Conservation (phyloP, 148 eudicot genomes). For the Rhododendron mucronatum region DNA sequence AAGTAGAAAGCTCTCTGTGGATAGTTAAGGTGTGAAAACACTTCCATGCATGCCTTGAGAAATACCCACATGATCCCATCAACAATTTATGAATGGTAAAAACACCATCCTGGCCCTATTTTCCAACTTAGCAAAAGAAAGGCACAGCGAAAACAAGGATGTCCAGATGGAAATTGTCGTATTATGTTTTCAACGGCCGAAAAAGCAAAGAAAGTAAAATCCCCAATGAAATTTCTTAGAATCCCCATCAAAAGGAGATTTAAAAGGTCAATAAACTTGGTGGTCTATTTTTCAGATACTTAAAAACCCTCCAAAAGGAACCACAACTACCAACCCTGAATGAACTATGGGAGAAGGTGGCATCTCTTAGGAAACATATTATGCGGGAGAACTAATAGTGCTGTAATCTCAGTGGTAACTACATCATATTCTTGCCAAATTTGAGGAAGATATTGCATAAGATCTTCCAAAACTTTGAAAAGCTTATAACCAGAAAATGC, state of each 20-base stretch:
- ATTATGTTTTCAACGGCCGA: neutral
- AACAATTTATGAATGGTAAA: neutral
- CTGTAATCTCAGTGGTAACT: neutral
- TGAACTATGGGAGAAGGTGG: neutral
- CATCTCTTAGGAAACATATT: neutral
- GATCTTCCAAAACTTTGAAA: neutral
- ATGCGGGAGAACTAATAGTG: neutral
- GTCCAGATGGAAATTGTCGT: neutral
- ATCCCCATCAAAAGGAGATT: neutral
- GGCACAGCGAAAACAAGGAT: neutral
- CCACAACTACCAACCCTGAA: neutral
- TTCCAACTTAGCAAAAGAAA: neutral
- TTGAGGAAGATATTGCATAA: neutral
- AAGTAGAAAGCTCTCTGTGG: constrained; percentile 69
- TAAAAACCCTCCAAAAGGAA: neutral
- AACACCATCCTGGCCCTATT: neutral
- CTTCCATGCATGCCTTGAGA: neutral
- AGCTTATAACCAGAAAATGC: neutral
- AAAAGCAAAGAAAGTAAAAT: neutral
- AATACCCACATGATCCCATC: neutral
- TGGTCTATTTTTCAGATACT: neutral
- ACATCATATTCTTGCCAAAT: neutral
- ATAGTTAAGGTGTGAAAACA: constrained; percentile 42
- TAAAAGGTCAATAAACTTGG: neutral
- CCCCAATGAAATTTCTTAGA: neutral